Conservation (phyloP, 148 eudicot species). For the Fagopyrum tataricum region DNA sequence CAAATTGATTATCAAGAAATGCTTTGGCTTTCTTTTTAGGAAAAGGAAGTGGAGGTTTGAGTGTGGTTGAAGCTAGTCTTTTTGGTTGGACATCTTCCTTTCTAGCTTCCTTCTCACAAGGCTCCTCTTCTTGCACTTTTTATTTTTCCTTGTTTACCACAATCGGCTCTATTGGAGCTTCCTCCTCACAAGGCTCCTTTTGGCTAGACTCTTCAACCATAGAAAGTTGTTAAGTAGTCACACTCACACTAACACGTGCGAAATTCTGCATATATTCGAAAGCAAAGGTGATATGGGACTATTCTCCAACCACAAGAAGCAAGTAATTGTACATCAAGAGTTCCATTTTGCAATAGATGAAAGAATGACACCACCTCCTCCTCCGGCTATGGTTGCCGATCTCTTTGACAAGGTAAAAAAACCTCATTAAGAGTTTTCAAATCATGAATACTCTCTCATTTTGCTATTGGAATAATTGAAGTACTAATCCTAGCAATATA, state of each 20-base stretch:
- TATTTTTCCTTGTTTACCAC: too few relatives aligned
- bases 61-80: too few relatives aligned
- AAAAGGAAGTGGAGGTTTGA: too few relatives aligned
- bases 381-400: constrained; percentile 34
- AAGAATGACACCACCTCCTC: constrained; percentile 63
- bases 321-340: constrained; percentile 73
- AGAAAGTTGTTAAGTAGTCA: background rate
- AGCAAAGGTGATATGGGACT: constrained; percentile 86
- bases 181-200: too few relatives aligned
- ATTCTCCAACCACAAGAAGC: constrained; percentile 62
- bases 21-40: too few relatives aligned
- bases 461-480: background rate
- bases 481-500: too few relatives aligned
- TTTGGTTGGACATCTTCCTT: too few relatives aligned
- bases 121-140: too few relatives aligned
- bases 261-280: constrained; percentile 63
- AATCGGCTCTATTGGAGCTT: too few relatives aligned
- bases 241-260: background rate
- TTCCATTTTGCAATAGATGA: constrained; percentile 83
- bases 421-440: background rate
- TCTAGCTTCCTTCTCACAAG: too few relatives aligned
- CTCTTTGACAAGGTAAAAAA: constrained; percentile 86
- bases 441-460: background rate
- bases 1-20: too few relatives aligned
- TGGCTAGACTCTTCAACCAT: background rate